Base-by-base conservation (phyloP, 2,329 filamentous ascomycete genomes). In the Davidsoniella neocaledoniae region DNA sequence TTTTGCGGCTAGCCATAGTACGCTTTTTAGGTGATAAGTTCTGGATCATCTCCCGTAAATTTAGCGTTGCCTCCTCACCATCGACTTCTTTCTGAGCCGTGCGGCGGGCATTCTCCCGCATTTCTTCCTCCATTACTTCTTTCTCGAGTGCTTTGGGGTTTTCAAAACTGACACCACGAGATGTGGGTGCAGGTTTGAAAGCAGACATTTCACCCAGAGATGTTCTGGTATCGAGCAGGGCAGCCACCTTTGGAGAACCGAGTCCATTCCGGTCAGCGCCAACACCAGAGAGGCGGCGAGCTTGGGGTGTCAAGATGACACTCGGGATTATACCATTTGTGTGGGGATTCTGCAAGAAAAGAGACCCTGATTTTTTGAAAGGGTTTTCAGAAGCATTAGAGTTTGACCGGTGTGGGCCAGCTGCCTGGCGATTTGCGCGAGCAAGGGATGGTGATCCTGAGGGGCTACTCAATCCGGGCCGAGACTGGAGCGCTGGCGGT, bases 1-100 rank as follows among this genome's bases (percentile, higher is more conserved):
- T 88, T 65, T 88, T 88, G 39, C 83, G 77, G 12, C 77, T 77
- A 50, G 72, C 77, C 5, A 83, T 56, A 5, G 66, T 63, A 49
- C 76, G 79, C 61, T 86, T 85, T 63, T 83, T 85, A 0, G 85
- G 84, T 21, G 82, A 86, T 54, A 90, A 69, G 51, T 77, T 83
- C 54, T 82, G 73, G 53, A 90, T 90, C 75, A 86, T 81, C 55
- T 86, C 81, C 54, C 77, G 82, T 41, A 90, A 65, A 54, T 77
- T 85, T 36, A 79, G 63, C 0, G 81, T 83, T 2, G 68, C 69
- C 55, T 85, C 81, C 16, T 60, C 63, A 47, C 67, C 63, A 56
- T 74, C 63, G 5, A 65, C 68, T 56, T 75, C 72, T 29, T 71
- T 68, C 57, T 77, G 70, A 17, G 75, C 64, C 42, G 75, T 71